Evolutionary conservation across 2,329 filamentous ascomycete genomes (phyloP).

Genomic region (Stagonosporopsis rhizophila): DNA sequence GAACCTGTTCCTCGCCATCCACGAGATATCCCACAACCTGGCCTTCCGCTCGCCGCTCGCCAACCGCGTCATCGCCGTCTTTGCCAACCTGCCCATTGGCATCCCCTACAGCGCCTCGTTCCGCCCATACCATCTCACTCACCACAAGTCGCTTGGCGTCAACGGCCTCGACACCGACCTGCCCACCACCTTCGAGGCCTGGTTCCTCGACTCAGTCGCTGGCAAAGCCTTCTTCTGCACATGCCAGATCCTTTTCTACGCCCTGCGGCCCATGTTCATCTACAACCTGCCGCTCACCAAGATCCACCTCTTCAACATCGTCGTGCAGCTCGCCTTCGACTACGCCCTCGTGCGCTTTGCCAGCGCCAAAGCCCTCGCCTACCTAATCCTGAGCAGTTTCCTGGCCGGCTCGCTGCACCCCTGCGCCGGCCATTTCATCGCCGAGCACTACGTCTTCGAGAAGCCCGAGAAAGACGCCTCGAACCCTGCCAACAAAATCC

Average conservation of each 20-base stretch:
- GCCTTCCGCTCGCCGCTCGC: conserved; percentile 82
- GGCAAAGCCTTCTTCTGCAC: conserved; percentile 99
- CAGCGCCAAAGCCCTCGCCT: conserved; percentile 72
- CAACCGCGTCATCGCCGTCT: conserved; percentile 87
- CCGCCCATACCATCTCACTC: conserved; percentile 96
- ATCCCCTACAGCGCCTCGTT: conserved; percentile 97
- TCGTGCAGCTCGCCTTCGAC: conserved; percentile 80
- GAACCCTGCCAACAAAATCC: conserved; percentile 58
- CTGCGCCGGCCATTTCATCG: conserved; percentile 96
- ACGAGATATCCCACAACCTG: conserved; percentile 98
- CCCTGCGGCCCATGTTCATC: conserved; percentile 91
- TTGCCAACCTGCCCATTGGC: conserved; percentile 95
- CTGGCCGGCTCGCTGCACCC: conserved; percentile 93
- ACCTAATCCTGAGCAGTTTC: conserved; percentile 89
- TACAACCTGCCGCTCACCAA: conserved; percentile 87
- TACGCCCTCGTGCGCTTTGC: conserved; percentile 67
- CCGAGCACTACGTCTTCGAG: conserved; percentile 75
- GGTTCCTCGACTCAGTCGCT: conserved; percentile 91
- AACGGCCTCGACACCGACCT: conserved; percentile 96
- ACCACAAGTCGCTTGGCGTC: conserved; percentile 98
- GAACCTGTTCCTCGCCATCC: conserved; percentile 97
- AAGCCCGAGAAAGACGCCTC: conserved; percentile 60
- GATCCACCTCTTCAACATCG: conserved; percentile 83
- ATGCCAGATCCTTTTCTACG: conserved; percentile 99
- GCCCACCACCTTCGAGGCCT: conserved; percentile 86